Conservation (phyloP, 208 protist species). For the Wallacemonas sp. region DNA sequence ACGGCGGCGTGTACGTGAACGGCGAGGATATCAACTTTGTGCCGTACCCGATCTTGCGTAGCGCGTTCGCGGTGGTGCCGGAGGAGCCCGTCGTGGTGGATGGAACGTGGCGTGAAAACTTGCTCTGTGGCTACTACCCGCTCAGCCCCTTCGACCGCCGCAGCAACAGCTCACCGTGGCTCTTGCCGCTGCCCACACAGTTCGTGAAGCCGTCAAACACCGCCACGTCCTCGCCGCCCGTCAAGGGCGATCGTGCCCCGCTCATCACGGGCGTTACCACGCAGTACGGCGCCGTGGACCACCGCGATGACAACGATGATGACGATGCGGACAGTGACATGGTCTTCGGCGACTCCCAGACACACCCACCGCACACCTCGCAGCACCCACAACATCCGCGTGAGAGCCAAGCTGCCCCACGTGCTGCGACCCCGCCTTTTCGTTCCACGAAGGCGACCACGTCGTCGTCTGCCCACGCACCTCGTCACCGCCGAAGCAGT, state of each 20-base stretch:
- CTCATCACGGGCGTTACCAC: neutral
- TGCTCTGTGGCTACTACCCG: conserved; percentile 62
- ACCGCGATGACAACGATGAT: neutral
- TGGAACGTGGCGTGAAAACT: conserved; percentile 93
- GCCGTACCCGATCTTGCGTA: conserved; percentile 88
- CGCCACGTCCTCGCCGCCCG: neutral
- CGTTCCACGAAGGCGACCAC: too few relatives aligned
- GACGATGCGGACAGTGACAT: neutral
- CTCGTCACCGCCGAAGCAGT: too few relatives aligned
- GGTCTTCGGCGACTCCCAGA: conserved; percentile 9
- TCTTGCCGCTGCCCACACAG: conserved; percentile 2
- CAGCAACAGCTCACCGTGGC: neutral
- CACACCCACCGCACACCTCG: neutral
- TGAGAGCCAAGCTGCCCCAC: too few relatives aligned
- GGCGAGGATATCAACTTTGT: conserved; percentile 89
- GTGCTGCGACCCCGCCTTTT: too few relatives aligned
- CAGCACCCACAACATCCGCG: neutral
- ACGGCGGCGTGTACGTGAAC: conserved; percentile 84
- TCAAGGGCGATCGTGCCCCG: neutral
- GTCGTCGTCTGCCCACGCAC: neutral
- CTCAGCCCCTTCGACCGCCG: conserved; percentile 25
- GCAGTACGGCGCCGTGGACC: conserved; percentile 8
- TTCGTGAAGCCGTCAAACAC: neutral
- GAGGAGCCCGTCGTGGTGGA: conserved; percentile 95
- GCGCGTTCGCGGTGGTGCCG: conserved; percentile 95